Conservation (phyloP, 805 yeast genomes). For the Candida koratica region DNA sequence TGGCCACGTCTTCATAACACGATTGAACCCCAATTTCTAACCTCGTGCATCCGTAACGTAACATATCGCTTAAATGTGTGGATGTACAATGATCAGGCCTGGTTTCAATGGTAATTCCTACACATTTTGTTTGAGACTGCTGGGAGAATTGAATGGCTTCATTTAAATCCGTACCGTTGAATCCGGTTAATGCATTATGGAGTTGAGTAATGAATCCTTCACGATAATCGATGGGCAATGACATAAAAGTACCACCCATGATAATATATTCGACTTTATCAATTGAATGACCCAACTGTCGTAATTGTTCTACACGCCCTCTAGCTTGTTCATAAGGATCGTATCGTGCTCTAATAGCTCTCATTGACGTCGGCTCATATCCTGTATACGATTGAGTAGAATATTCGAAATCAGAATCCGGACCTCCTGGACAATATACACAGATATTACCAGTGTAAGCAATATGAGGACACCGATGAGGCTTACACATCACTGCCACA, state of each 20-base stretch:
- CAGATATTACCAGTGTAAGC: constrained; percentile 98
- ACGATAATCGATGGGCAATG: constrained; percentile 82
- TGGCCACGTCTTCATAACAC: constrained; percentile 95
- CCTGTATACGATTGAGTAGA: constrained; percentile 98
- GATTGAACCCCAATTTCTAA: constrained; percentile 96
- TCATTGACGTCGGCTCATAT: constrained; percentile 97
- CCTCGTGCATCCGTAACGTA: constrained; percentile 93
- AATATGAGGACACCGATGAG: constrained; percentile 98
- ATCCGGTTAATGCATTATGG: constrained; percentile 94
- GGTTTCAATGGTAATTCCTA: constrained; percentile 96
- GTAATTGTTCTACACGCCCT: constrained; percentile 92
- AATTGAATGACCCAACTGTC: constrained; percentile 92
- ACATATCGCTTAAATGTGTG: constrained; percentile 92
- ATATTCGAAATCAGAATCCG: constrained; percentile 96
- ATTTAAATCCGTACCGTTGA: constrained; percentile 78
- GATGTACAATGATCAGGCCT: constrained; percentile 98
- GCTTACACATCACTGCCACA: constrained; percentile 99
- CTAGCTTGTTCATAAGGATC: constrained; percentile 98
- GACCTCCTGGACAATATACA: constrained; percentile 99
- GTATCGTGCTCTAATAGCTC: constrained; percentile 97
- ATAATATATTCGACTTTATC: constrained; percentile 97
- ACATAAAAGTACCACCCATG: constrained; percentile 99
- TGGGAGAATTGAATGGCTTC: constrained; percentile 91
- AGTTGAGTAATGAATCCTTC: constrained; percentile 84
- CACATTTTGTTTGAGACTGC: constrained; percentile 93